Base-by-base conservation (phyloP, 1,284 basidiomycete genomes). In the Trametes sp. region DNA sequence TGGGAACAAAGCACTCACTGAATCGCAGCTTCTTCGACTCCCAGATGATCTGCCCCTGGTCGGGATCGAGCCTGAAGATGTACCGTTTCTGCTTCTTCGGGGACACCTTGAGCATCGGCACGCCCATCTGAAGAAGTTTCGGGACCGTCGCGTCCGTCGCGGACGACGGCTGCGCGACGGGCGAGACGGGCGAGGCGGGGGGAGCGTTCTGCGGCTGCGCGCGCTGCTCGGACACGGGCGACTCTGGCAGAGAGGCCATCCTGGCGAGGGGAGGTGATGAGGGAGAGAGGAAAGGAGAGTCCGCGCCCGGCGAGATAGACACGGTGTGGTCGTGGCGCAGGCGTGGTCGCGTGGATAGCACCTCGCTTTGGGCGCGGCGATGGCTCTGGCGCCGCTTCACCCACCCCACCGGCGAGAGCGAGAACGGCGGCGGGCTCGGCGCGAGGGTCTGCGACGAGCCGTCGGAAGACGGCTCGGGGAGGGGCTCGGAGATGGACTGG, bases 21-120 rank as follows among this genome's bases (percentile, higher is more conserved):
- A 88, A 84, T 26, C 88, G 86, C 35, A 82, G 81, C 74, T 89
- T 91, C 75, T 89, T 91, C 49, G 93, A 94, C 65, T 94, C 87
- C 89, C 93, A 98, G 5, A 90, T 75, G 68, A 98, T 92, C 66
- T 87, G 86, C 0, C 94, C 93, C 58, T 88, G 85, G 73, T 95
- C 89, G 9, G 91, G 80, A 70, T 95, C 90, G 24, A 98, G 81
- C 58, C 82, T 82, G 75, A 98, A 93, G 4, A 87, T 72, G 41
- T 92, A 84, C 44, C 84, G 84, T 75, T 92, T 94, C 76, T 91
- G 86, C 72, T 92, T 93, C 77, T 90, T 93, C 45, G 88, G 87
- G 2, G 95, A 94, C 36, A 98, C 89, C 76, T 98, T 98, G 71
- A 90, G 88, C 91, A 98, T 92, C 10, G 84, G 81, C 7, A 85